Conservation (phyloP, 176 grass and related monocot genomes). For the Juncus inflexus region DNA sequence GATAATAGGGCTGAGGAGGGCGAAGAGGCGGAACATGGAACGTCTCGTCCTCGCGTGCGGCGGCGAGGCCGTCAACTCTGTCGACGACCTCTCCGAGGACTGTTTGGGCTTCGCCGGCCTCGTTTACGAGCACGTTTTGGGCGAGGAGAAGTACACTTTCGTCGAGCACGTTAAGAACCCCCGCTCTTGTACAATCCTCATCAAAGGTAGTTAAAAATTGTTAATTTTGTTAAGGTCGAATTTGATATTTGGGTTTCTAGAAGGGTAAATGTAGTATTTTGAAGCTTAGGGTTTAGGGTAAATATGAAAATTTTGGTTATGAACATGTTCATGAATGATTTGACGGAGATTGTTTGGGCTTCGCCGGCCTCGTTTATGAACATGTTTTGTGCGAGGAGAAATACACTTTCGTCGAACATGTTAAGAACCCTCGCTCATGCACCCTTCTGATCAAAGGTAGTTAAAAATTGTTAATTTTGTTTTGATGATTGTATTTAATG, state of each 20-base stretch:
- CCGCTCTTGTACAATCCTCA: constrained; percentile 90
- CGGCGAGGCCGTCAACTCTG: constrained; percentile 87
- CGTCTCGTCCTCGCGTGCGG: constrained; percentile 85
- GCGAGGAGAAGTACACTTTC: constrained; percentile 98
- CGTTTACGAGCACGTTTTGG: constrained; percentile 89
- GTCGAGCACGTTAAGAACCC: constrained; percentile 94
- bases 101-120: constrained; percentile 96
- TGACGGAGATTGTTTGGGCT: constrained; percentile 42
- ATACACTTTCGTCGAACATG: constrained; percentile 92
- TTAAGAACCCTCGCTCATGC: constrained; percentile 90
- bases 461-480: not conserved
- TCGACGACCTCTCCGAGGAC: constrained; percentile 83
- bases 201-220: too few species aligned
- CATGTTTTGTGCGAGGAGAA: constrained; percentile 91
- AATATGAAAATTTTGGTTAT: too few species aligned
- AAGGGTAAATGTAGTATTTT: too few species aligned
- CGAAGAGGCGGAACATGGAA: constrained; percentile 98
- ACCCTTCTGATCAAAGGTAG: constrained; percentile 97
- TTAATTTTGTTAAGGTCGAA: too few species aligned
- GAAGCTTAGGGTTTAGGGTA: too few species aligned
- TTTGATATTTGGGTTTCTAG: too few species aligned
- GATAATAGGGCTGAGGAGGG: constrained; percentile 92
- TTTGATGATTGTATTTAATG: constrained; percentile 12
- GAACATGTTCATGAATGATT: too few species aligned
- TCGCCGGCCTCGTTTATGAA: constrained; percentile 91